Evolutionary conservation across 768 basidiomycete genomes (phyloP), one percentile per base, ranked within the genome.

Genomic region (Lactarius trivialis): DNA sequence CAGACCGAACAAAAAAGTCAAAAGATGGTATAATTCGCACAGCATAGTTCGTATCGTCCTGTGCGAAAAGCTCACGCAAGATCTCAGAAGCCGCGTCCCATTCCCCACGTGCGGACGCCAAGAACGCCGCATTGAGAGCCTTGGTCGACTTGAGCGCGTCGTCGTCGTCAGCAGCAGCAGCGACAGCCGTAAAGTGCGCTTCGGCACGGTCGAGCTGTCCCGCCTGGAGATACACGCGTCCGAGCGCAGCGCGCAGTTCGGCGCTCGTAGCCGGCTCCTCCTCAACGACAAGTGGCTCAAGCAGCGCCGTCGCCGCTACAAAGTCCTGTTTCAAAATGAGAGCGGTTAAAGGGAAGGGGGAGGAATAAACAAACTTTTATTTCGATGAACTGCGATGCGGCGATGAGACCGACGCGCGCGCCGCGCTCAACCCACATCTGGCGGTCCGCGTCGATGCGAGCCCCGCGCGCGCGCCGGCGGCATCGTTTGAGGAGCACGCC

Each of bases 281-380:
- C 21, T 67, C 62, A 36, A 33, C 70, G 68, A 83, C 88, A 17
- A 93, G 80, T 4, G 88, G 87, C 63, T 82, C 81, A 28, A 93
- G 82, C 19, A 92, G 74, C 57, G 76, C 80, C 7, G 83, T 76
- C 0, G 91, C 89, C 4, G 88, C 86, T 49, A 80, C 74, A 65
- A 79, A 85, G 68, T 93, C 89, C 88, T 90, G 61, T 21, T 36
- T 30, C 39, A 26, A 36, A 21, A 34, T 19, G 32, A 49, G 19
- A 26, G n/a, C n/a, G n/a, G n/a, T n/a, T n/a, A 56, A 15, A 34
- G 8, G n/a, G 11, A 12, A 21, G 52, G 48, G 54, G 51, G 17
- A n/a, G n/a, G n/a, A n/a, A n/a, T n/a, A n/a, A n/a, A n/a, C 19
- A n/a, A 9, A 88, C 90, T 78, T 89, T 90, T 85, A 91, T 90